Base-by-base conservation (phyloP, 2,329 filamentous ascomycete genomes). In the Botrytis medusae region DNA sequence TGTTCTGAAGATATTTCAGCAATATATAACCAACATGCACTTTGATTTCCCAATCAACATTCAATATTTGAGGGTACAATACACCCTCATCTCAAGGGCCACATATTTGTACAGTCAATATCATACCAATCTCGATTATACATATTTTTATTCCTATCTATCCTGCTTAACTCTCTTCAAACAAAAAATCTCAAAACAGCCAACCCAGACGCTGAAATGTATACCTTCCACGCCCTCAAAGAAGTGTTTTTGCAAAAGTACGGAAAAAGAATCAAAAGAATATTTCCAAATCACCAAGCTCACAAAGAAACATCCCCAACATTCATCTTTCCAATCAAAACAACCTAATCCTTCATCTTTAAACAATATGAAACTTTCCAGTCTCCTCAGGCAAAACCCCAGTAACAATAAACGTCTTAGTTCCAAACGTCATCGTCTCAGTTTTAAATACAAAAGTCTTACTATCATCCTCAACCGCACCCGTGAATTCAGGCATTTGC, bases 371-470 rank as follows among this genome's bases (percentile, higher is more conserved):
- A 40, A 37, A 2, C 7, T 8, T 54, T 42, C 34, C 46, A 22
- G 64, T 68, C 46, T 10, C 46, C 34, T 68, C 64, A 29, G 64
- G 46, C 18, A 40, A 34, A 68, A 54, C 64, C 32, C 64, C 64
- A 29, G 25, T 54, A 29, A 68, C 25, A n/a, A 9, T 14, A 40
- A 54, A 68, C 4, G 34, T 37, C 46, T 40, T 68, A 20, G 29
- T 68, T 29, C 64, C 64, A 68, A 68, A 54, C 1, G 25, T 54
- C 46, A 68, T 51, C 6, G 46, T 68, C 16, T 54, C 46, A 29
- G 46, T 68, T 8, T 68, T 68, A 3, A 68, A 68, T 10, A 42
- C 64, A 34, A 54, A 54, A 40, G 16, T 54, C 64, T 54, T 68
- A 12, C 34, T 68, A n/a, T 42, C 25, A 20, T 40, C 6, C 10